Conservation (phyloP, 495 filamentous ascomycete genomes). For the Elasticomyces elasticus region DNA sequence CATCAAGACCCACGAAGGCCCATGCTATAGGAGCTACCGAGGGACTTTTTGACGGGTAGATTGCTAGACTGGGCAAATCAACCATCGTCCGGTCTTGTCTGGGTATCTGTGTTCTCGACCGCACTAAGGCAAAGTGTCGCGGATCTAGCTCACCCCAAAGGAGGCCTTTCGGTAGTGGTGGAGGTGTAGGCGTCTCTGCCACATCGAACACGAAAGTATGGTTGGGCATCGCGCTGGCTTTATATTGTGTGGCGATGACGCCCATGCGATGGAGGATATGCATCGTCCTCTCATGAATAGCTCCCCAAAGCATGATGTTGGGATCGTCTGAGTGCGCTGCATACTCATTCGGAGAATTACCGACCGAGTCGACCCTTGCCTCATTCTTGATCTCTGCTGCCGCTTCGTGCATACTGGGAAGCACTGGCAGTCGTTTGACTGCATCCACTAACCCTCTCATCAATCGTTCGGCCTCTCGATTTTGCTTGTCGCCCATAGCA, state of each 20-base stretch:
- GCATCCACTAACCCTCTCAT: neutral
- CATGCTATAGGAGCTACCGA: slow-evolving; percentile 24
- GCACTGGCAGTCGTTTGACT: neutral
- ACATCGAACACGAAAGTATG: slow-evolving; percentile 16
- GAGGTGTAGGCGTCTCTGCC: neutral
- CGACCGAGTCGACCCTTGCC: neutral
- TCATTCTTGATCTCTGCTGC: neutral
- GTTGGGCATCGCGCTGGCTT: slow-evolving; percentile 9
- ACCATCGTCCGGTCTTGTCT: slow-evolving; percentile 20
- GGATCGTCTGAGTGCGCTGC: slow-evolving; percentile 1
- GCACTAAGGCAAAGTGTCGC: slow-evolving; percentile 13
- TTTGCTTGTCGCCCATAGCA: neutral
- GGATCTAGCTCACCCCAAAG: slow-evolving; percentile 10
- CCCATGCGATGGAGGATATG: slow-evolving; percentile 3
- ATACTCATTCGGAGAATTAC: slow-evolving; percentile 11
- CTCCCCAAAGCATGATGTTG: slow-evolving; percentile 20
- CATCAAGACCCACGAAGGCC: slow-evolving; percentile 33
- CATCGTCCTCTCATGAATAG: slow-evolving; percentile 9
- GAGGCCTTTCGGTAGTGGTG: slow-evolving; percentile 9
- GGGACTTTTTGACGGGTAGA: slow-evolving; percentile 3
- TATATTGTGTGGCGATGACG: slow-evolving; percentile 1
- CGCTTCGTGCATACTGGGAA: slow-evolving; percentile 2
- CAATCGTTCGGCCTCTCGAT: neutral
- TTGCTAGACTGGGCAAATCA: slow-evolving; percentile 13
- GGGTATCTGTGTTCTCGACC: slow-evolving; percentile 17